These are phyloP conservation scores for Populus euphratica DNA, from an alignment of 345 rosid species.

Conservation along the genomic window DNA sequence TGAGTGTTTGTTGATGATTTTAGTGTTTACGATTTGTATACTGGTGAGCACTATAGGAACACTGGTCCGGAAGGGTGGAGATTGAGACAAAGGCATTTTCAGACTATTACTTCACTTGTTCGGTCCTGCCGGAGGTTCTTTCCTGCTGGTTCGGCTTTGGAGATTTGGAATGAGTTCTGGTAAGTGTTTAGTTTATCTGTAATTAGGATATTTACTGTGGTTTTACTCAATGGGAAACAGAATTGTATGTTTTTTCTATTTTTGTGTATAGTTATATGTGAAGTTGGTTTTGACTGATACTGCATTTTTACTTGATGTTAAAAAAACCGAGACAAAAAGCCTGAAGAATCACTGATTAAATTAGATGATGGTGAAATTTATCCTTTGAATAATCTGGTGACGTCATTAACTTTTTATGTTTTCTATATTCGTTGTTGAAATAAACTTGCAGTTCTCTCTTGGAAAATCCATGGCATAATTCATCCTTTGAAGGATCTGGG, in stretches of 20 bases:
- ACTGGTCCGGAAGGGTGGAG: conserved; percentile 98
- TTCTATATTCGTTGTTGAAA: conserved; percentile 9
- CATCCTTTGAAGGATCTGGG: conserved; percentile 95
- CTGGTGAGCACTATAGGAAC: conserved; percentile 46
- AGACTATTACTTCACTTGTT: conserved; percentile 78
- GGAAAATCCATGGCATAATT: conserved; percentile 98
- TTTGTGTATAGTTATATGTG: not conserved
- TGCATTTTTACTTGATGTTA: not conserved
- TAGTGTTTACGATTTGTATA: not conserved
- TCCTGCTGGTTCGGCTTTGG: conserved; percentile 79
- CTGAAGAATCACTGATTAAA: not conserved
- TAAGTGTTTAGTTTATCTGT: conserved; percentile 27
- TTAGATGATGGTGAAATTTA: not conserved
- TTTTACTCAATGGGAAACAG: not conserved
- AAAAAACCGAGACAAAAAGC: not conserved
- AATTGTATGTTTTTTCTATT: not conserved
- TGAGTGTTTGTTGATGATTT: not conserved
- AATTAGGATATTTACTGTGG: too few species aligned
- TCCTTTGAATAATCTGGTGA: not conserved
- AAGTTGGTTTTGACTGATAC: not conserved
- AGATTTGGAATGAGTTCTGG: conserved; percentile 96
- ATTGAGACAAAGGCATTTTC: conserved; percentile 89
- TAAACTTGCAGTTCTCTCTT: conserved; percentile 58
- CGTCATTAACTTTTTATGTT: not conserved
- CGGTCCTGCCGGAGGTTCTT: conserved; percentile 84